phyloP scores from a whole-genome alignment of 2,329 filamentous ascomycete genomes.

The Xylaria hypoxylon region DNA sequence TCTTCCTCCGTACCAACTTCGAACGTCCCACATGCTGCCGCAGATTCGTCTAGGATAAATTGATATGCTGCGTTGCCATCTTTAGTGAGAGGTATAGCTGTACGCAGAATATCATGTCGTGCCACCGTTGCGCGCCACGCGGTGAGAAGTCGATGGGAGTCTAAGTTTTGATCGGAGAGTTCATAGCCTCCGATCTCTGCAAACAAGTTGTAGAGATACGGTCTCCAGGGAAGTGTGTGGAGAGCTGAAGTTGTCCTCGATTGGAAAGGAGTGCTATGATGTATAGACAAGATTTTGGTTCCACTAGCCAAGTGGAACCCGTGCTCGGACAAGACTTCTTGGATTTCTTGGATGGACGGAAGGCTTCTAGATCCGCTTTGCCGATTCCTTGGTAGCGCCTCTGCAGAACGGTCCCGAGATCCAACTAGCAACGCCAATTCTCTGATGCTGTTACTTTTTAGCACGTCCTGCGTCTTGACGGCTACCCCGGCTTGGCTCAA shows the following conservation, averaged over 20 bases:
- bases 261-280: slow-evolving; percentile 27
- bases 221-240: slow-evolving; percentile 6
- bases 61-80: slow-evolving; percentile 9
- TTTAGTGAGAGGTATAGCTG: slow-evolving; percentile 13
- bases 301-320: background rate
- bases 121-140: slow-evolving; percentile 15
- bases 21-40: background rate
- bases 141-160: slow-evolving; percentile 6
- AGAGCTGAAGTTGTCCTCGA: slow-evolving; percentile 18
- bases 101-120: slow-evolving; percentile 8
- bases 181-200: slow-evolving; percentile 15
- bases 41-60: background rate
- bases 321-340: slow-evolving; percentile 6
- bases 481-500: slow-evolving; percentile 17
- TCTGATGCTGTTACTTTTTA: slow-evolving; percentile 23
- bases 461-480: slow-evolving; percentile 21
- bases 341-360: slow-evolving; percentile 12
- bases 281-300: slow-evolving; percentile 18
- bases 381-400: background rate
- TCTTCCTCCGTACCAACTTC: slow-evolving; percentile 1
- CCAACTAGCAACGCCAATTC: slow-evolving; percentile 12
- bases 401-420: background rate
- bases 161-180: background rate
- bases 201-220: slow-evolving; percentile 27
- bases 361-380: background rate